Percentiles rank a stretch among this genome's conserved stretches.
Conservation (phyloP, 73 alveolate genomes). For the Durusdinium trenchii region DNA sequence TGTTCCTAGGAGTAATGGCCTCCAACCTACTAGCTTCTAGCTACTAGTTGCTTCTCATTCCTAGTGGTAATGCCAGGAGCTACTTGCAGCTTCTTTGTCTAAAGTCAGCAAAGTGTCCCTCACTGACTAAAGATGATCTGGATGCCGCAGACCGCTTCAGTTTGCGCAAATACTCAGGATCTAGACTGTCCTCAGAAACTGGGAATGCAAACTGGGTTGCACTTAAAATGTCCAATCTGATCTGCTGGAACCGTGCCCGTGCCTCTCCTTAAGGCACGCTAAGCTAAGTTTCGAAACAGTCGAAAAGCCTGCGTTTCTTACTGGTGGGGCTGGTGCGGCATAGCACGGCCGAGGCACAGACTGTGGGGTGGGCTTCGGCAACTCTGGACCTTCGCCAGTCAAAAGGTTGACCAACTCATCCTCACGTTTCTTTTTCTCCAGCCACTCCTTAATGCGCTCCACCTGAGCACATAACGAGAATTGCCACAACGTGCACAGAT, state of each 20-base stretch:
- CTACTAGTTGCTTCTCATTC: too few relatives aligned
- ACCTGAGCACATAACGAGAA: constrained; percentile 51
- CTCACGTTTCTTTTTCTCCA: constrained; percentile 98
- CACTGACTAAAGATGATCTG: constrained; percentile 15
- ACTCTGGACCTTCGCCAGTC: constrained; percentile 63
- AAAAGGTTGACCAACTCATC: constrained; percentile 97
- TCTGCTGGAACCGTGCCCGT: too few relatives aligned
- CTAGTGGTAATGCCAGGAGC: too few relatives aligned
- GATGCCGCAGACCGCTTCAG: constrained; percentile 70
- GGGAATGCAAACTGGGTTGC: background rate
- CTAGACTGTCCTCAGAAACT: constrained; percentile 13
- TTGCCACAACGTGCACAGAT: too few relatives aligned
- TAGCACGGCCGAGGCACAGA: background rate
- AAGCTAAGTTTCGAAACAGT: too few relatives aligned
- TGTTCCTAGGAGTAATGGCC: too few relatives aligned
- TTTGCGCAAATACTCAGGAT: constrained; percentile 69
- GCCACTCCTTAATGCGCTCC: constrained; percentile 98
- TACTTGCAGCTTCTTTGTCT: background rate
- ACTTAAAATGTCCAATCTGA: background rate
- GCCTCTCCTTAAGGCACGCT: too few relatives aligned
- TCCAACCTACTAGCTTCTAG: too few relatives aligned
- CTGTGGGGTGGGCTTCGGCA: constrained; percentile 53
- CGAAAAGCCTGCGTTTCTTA: too few relatives aligned
- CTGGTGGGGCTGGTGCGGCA: too few relatives aligned
- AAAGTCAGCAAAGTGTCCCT: background rate